Conservation (phyloP, 129 eudicot species). For the Flaveria trinervia region DNA sequence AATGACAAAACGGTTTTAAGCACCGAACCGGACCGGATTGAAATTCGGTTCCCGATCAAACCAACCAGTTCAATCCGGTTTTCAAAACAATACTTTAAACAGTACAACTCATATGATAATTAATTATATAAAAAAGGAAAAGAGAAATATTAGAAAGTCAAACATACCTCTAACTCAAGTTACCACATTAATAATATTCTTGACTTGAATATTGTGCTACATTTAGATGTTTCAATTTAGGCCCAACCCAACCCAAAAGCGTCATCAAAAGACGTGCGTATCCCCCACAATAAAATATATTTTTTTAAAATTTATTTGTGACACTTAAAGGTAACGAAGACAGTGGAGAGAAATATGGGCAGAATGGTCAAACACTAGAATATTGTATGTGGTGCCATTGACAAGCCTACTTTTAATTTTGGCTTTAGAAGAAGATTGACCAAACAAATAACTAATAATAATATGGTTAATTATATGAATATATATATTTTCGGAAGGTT, state of each 20-base stretch:
- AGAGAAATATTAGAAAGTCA: not conserved
- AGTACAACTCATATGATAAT: too few relatives aligned
- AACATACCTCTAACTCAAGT: not conserved
- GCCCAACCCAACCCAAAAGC: slow-evolving; percentile 12
- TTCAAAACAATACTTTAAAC: too few relatives aligned
- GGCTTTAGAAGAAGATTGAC: slow-evolving; percentile 12
- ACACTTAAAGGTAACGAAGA: not conserved
- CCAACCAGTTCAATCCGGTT: too few relatives aligned
- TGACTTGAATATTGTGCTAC: not conserved
- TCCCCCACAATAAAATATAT: not conserved
- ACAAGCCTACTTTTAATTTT: not conserved
- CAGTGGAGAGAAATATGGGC: not conserved
- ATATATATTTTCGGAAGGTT: too few relatives aligned
- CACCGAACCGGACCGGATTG: too few relatives aligned
- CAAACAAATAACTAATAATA: not conserved
- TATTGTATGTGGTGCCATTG: not conserved
- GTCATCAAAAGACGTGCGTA: slow-evolving; percentile 20
- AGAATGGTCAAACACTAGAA: not conserved
- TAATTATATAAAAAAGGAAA: not conserved
- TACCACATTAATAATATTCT: not conserved
- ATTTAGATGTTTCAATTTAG: not conserved
- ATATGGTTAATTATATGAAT: too few relatives aligned
- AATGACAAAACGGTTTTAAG: too few relatives aligned
- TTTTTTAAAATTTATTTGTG: not conserved
- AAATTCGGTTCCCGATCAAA: too few relatives aligned